These are phyloP conservation scores for Cicer yamashitae DNA, from an alignment of 306 rosid genomes.

Conservation along the genomic window DNA sequence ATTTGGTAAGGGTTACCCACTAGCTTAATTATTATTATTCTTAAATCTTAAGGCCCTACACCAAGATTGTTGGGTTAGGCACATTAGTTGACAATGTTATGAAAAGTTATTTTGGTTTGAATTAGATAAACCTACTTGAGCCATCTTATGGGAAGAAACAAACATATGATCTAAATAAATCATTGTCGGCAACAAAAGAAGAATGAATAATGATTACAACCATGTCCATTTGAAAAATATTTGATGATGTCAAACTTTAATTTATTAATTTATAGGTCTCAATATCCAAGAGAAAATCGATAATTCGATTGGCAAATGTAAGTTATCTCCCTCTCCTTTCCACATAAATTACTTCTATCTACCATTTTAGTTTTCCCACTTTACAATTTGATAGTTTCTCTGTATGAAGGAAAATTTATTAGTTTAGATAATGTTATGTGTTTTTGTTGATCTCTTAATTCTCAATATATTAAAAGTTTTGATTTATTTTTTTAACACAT, in stretches of 20 bases:
- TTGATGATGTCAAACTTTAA: not conserved
- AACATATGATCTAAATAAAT: not conserved
- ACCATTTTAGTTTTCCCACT: no score
- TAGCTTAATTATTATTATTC: conserved; percentile 26
- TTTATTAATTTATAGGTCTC: no score
- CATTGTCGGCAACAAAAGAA: not conserved
- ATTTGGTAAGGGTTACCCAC: conserved; percentile 33
- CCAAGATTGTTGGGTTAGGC: conserved; percentile 34
- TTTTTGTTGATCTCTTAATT: no score
- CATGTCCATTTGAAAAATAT: conserved; percentile 42
- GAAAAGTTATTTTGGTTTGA: conserved; percentile 3
- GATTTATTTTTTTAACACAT: no score
- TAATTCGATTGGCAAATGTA: no score
- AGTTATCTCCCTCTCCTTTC: no score
- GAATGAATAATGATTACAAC: conserved; percentile 44
- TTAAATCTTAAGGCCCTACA: conserved; percentile 1
- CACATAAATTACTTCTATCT: no score
- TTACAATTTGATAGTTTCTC: no score
- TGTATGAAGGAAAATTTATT: no score
- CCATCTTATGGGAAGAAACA: conserved; percentile 25
- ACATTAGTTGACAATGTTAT: conserved; percentile 9
- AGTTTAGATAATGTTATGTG: no score
- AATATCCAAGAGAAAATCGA: no score
- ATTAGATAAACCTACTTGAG: conserved; percentile 8
- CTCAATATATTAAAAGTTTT: no score